Conservation (phyloP, 1,284 basidiomycete genomes). For the Coriolopsis trogii region DNA sequence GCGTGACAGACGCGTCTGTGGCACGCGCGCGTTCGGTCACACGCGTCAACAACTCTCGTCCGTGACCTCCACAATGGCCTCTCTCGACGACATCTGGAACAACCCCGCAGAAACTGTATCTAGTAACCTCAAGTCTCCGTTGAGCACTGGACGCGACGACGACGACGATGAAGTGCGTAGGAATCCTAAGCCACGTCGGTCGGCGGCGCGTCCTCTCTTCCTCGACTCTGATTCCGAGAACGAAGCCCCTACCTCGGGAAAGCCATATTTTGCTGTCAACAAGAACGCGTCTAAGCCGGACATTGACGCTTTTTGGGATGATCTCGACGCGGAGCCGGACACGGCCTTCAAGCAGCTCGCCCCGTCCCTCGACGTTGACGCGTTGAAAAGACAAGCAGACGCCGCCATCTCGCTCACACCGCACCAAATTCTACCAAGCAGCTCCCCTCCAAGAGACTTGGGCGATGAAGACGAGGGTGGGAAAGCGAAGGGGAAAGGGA, state of each 20-base stretch:
- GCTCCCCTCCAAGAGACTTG: constrained; percentile 45
- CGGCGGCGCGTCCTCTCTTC: constrained; percentile 47
- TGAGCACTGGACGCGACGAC: background rate
- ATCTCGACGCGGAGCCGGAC: constrained; percentile 47
- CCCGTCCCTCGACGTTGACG: constrained; percentile 51
- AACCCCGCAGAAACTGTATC: constrained; percentile 37
- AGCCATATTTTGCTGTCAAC: constrained; percentile 23
- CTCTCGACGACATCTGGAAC: constrained; percentile 48
- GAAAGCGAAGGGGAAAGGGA: constrained; percentile 26
- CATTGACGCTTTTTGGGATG: constrained; percentile 66
- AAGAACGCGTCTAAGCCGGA: constrained; percentile 37
- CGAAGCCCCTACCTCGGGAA: constrained; percentile 25
- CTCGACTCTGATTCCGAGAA: constrained; percentile 54
- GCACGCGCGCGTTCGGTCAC: constrained; percentile 8
- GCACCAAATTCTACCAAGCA: constrained; percentile 49
- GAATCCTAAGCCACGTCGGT: constrained; percentile 29
- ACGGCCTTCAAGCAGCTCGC: constrained; percentile 45
- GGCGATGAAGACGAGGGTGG: constrained; percentile 20
- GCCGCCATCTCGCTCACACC: constrained; percentile 40
- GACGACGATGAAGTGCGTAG: constrained; percentile 14
- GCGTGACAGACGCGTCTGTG: constrained; percentile 25
- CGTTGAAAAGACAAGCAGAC: constrained; percentile 56
- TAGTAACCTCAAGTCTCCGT: constrained; percentile 6
- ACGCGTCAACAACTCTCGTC: constrained; percentile 13
- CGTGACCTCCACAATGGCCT: constrained; percentile 33